Percentiles rank a stretch among this genome's conserved stretches.
Evolutionary conservation across 306 rosid genomes (phyloP).

Genomic region (Abrus pulchellus): DNA sequence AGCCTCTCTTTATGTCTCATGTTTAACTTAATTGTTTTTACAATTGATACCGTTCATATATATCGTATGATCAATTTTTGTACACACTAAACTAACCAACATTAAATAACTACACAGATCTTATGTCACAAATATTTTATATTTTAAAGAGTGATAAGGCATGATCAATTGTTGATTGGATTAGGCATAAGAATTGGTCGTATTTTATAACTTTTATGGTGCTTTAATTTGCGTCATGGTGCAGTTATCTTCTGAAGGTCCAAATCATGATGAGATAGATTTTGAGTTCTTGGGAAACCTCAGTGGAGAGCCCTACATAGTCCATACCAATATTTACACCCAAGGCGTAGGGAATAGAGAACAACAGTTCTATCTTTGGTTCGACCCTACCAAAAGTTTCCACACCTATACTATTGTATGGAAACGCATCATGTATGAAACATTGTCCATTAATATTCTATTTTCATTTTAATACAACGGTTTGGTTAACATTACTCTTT

Average conservation of each 20-base stretch:
- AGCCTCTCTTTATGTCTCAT: neutral
- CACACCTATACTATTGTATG: slow-evolving; percentile 52
- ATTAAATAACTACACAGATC: neutral
- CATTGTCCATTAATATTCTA: neutral
- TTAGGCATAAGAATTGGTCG: neutral
- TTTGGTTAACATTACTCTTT: too few species aligned
- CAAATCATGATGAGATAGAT: slow-evolving; percentile 56
- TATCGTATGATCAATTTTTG: neutral
- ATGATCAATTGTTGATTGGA: neutral
- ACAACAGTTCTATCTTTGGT: slow-evolving; percentile 60
- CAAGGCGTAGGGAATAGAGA: slow-evolving; percentile 56
- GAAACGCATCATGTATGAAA: slow-evolving; percentile 56
- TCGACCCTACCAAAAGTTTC: slow-evolving; percentile 58
- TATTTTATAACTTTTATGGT: neutral
- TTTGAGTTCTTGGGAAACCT: slow-evolving; percentile 58
- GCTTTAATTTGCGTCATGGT: slow-evolving; percentile 4
- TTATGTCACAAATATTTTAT: neutral
- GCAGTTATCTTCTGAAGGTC: slow-evolving; percentile 53
- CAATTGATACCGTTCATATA: neutral
- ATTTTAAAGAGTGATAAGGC: neutral
- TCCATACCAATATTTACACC: slow-evolving; percentile 54
- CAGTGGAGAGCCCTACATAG: slow-evolving; percentile 53
- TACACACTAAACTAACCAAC: neutral
- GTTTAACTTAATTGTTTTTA: neutral
- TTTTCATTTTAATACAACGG: neutral